Base-by-base conservation (phyloP, 2,329 filamentous ascomycete genomes). In the Lithohypha guttulata region DNA sequence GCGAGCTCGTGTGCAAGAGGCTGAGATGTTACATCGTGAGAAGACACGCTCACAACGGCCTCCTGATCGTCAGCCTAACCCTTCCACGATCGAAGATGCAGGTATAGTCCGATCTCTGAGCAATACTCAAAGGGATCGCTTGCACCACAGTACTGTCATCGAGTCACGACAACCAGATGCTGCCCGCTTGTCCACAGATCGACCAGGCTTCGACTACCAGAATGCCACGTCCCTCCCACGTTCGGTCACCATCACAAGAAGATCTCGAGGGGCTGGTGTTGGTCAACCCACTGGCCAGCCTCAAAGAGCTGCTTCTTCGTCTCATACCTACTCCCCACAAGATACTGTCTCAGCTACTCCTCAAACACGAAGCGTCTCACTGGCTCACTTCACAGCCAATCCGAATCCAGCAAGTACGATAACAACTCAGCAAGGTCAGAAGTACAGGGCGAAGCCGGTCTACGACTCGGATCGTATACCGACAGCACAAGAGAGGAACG, bases 1-100 rank as follows among this genome's bases (percentile, higher is more conserved):
- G 60, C 75, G 89, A 48, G 85, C 86, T 6, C 74, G 84, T 32
- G 77, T 89, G 3, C 75, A 86, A 56, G 82, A 89, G 52, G 85
- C 85, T 4, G 89, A 95, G 58, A 70, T 77, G 50, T 73, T 75
- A 29, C 73, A 79, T 13, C 74, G 78, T 50, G 79, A 89, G 53
- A 42, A 70, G 68, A 50, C 67, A 65, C 9, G 69, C 69, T 3
- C 34, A 2, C 34, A 25, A 13, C 15, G 13, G 18, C 17, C 26
- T 17, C 35, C 43, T 36, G 36, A 19, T 25, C 38, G 33, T 11
- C 26, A 21, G 21, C 3, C n/a, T 13, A 40, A 42, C 19, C 31
- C 34, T 29, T 33, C 46, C 3, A 45, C 27, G 6, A 21, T 45
- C 13, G 53, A 55, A 29, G 61, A 50, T 46, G 56, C 36, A 53